Percentiles rank a stretch among this genome's conserved stretches.
These are phyloP conservation scores for Sesbania bispinosa DNA, from an alignment of 306 rosid genomes.

Conservation along the genomic window DNA sequence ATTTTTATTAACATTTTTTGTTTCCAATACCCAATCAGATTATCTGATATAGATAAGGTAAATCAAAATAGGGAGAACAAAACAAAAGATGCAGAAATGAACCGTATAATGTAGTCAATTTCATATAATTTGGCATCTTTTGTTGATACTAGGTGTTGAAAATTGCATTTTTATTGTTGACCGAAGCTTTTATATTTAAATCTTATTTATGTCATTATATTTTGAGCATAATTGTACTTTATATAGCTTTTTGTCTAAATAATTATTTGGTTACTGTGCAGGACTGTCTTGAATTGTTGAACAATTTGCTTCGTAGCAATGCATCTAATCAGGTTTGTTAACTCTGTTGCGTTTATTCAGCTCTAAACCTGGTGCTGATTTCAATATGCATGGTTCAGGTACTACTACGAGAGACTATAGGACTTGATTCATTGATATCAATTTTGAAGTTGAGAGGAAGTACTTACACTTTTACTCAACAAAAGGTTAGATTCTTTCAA, in stretches of 20 bases:
- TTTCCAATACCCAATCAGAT: no score
- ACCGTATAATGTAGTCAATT: not conserved
- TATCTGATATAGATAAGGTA: not conserved
- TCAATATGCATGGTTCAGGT: slow-evolving; percentile 47
- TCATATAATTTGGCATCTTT: not conserved
- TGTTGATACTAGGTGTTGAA: not conserved
- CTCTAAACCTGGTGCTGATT: slow-evolving; percentile 24
- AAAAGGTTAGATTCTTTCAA: slow-evolving; percentile 73
- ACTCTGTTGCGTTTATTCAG: slow-evolving; percentile 18
- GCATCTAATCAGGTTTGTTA: slow-evolving; percentile 82
- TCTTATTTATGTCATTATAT: not conserved
- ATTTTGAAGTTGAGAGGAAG: slow-evolving; percentile 74
- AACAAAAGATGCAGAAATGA: not conserved
- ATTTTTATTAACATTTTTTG: no score
- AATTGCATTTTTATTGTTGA: not conserved
- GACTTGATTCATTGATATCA: slow-evolving; percentile 79
- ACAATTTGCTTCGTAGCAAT: slow-evolving; percentile 73
- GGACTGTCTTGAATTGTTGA: slow-evolving; percentile 90
- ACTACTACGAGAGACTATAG: slow-evolving; percentile 81
- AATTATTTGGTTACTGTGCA: slow-evolving; percentile 37
- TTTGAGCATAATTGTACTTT: slow-evolving; percentile 4
- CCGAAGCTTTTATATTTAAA: not conserved
- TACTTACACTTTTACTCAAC: slow-evolving; percentile 75
- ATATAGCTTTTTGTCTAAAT: slow-evolving; percentile 29
- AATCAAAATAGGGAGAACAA: not conserved